Conservation (phyloP, 352 stramenopile genomes). For the Phytophthora sp. region DNA sequence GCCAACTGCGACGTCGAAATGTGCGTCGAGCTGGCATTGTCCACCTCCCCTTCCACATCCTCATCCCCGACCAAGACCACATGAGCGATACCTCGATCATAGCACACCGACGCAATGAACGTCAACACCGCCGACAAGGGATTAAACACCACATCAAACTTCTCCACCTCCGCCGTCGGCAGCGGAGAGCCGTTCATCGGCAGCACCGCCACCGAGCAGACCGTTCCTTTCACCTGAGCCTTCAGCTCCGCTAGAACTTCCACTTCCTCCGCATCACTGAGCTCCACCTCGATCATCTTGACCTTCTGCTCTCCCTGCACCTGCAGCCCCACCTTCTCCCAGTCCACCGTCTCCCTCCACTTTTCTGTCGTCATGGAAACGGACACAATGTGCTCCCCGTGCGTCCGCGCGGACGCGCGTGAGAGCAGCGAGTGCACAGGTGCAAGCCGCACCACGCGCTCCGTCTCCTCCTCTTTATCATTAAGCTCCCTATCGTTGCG, state of each 20-base stretch:
- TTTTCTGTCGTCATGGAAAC: slow-evolving; percentile 9
- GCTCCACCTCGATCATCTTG: slow-evolving; percentile 50
- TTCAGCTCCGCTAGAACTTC: slow-evolving; percentile 11
- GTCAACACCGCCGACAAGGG: slow-evolving; percentile 40
- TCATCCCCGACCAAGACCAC: slow-evolving; percentile 12
- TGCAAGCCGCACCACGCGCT: slow-evolving; percentile 59
- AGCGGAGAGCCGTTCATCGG: slow-evolving; percentile 11
- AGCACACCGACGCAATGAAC: slow-evolving; percentile 29
- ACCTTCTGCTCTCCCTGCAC: slow-evolving; percentile 5
- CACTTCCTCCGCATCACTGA: slow-evolving; percentile 25
- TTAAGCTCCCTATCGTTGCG: not conserved
- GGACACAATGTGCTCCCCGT: slow-evolving; percentile 54
- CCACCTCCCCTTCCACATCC: not conserved
- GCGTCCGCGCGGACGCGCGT: slow-evolving; percentile 37
- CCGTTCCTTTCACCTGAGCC: not conserved
- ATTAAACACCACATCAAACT: slow-evolving; percentile 40
- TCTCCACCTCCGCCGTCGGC: slow-evolving; percentile 3
- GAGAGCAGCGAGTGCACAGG: slow-evolving; percentile 52
- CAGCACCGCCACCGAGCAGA: slow-evolving; percentile 34
- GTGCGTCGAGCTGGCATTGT: not conserved
- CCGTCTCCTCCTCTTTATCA: slow-evolving; percentile 4
- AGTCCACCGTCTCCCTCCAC: slow-evolving; percentile 19
- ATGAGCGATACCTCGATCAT: slow-evolving; percentile 8
- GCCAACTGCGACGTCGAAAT: slow-evolving; percentile 16
- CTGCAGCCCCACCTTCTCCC: slow-evolving; percentile 14